Evolutionary conservation across 192 early-diverging fungal genomes (phyloP).

Genomic region (Coemansia reversa): DNA sequence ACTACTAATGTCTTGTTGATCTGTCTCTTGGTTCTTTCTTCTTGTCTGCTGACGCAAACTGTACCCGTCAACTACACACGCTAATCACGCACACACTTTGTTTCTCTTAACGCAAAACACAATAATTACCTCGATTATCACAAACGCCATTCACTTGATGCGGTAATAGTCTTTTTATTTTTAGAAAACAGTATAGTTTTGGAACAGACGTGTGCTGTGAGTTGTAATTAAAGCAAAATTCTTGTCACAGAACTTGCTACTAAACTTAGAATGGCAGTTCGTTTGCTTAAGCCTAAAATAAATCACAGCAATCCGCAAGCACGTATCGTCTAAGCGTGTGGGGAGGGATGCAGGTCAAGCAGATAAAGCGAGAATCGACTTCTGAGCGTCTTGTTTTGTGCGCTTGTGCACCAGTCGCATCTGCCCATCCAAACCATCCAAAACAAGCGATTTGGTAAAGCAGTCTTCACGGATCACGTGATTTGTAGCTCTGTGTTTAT

Average conservation of each 20-base stretch:
- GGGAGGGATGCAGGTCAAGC: not conserved
- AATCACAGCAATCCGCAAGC: not conserved
- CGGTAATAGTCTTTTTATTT: too few species aligned
- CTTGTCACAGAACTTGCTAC: not conserved
- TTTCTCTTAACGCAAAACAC: too few species aligned
- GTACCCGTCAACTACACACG: too few species aligned
- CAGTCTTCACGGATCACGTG: not conserved
- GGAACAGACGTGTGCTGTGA: not conserved
- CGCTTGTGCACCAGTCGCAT: not conserved
- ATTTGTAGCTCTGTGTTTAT: not conserved
- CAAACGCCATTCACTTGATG: too few species aligned
- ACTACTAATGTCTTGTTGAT: too few species aligned
- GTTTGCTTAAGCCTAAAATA: not conserved
- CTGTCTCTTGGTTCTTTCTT: too few species aligned
- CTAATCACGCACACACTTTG: too few species aligned
- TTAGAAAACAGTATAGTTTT: not conserved
- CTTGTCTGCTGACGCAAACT: too few species aligned
- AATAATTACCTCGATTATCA: too few species aligned
- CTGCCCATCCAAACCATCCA: not conserved
- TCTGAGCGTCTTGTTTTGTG: not conserved
- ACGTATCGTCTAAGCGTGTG: not conserved
- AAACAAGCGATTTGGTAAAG: not conserved
- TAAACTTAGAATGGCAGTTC: not conserved
- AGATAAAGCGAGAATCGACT: constrained; percentile 1
- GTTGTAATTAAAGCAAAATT: not conserved